phyloP scores from a whole-genome alignment of 352 stramenopile species.

The Pythium dissotocum region DNA sequence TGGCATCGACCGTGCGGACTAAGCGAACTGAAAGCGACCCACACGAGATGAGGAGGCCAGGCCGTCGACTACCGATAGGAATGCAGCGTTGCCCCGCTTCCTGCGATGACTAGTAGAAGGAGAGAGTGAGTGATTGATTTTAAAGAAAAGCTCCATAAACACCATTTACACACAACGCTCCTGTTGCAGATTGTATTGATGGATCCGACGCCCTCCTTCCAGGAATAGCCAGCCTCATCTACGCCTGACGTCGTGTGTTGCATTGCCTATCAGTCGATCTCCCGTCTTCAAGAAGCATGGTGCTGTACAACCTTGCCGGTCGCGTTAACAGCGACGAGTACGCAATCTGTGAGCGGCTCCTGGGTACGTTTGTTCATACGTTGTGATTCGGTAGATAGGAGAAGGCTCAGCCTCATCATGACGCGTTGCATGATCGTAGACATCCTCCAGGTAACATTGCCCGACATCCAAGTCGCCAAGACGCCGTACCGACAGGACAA shows the following conservation, averaged over 20 bases:
- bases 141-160: background rate
- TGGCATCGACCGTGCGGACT: constrained; percentile 49
- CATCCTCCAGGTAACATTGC: constrained; percentile 51
- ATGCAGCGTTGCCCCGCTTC: background rate
- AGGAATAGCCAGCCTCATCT: background rate
- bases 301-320: constrained; percentile 65
- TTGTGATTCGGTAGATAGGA: background rate
- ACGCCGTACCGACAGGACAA: constrained; percentile 41
- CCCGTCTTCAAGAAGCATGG: constrained; percentile 22
- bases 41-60: background rate
- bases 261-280: background rate
- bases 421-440: constrained; percentile 32
- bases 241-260: background rate
- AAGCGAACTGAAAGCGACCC: background rate
- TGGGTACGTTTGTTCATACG: constrained; percentile 36
- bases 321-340: constrained; percentile 74
- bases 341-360: constrained; percentile 67
- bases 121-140: background rate
- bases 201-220: background rate
- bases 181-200: background rate
- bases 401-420: no score
- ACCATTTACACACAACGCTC: background rate
- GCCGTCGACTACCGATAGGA: background rate
- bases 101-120: background rate
- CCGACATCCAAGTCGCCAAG: constrained; percentile 61